phyloP scores from a whole-genome alignment of 352 stramenopile species.

The Elongisporangium prolatum region DNA sequence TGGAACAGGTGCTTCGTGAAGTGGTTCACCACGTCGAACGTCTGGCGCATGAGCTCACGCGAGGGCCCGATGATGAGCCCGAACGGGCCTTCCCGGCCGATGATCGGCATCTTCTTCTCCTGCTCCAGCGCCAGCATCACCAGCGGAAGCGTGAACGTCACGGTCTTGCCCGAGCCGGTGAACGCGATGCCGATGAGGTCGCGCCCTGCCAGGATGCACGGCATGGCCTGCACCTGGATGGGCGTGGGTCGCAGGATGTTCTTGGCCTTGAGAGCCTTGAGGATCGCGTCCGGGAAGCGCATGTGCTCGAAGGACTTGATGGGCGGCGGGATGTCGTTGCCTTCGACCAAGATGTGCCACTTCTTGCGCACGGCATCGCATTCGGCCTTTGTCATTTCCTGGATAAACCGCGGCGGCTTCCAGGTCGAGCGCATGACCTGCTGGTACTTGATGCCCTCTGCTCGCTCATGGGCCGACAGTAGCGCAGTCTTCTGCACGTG shows the following conservation, averaged over 20 bases:
- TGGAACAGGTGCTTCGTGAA: constrained; percentile 84
- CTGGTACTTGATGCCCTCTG: constrained; percentile 91
- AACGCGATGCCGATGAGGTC: constrained; percentile 99
- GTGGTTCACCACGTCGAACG: constrained; percentile 95
- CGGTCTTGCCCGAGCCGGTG: constrained; percentile 98
- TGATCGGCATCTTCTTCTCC: constrained; percentile 93
- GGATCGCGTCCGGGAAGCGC: constrained; percentile 93
- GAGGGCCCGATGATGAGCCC: constrained; percentile 97
- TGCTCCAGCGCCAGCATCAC: constrained; percentile 97
- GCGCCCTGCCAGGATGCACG: constrained; percentile 93
- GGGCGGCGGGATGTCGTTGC: constrained; percentile 92
- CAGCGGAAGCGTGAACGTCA: constrained; percentile 96
- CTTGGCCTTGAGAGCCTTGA: constrained; percentile 91
- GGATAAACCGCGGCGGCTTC: constrained; percentile 84
- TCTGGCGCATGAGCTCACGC: constrained; percentile 97
- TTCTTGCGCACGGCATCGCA: constrained; percentile 94
- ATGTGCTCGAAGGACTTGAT: constrained; percentile 98
- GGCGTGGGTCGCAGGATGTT: constrained; percentile 96
- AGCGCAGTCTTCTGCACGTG: constrained; percentile 96
- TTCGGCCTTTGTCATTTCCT: constrained; percentile 79
- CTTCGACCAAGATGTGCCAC: constrained; percentile 98
- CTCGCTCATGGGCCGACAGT: constrained; percentile 90
- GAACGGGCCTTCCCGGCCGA: constrained; percentile 94
- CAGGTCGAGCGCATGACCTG: constrained; percentile 90
- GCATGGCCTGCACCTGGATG: constrained; percentile 98